Evolutionary conservation across 768 basidiomycete species (phyloP).

Genomic region (Phlebiopsis gigantea): DNA sequence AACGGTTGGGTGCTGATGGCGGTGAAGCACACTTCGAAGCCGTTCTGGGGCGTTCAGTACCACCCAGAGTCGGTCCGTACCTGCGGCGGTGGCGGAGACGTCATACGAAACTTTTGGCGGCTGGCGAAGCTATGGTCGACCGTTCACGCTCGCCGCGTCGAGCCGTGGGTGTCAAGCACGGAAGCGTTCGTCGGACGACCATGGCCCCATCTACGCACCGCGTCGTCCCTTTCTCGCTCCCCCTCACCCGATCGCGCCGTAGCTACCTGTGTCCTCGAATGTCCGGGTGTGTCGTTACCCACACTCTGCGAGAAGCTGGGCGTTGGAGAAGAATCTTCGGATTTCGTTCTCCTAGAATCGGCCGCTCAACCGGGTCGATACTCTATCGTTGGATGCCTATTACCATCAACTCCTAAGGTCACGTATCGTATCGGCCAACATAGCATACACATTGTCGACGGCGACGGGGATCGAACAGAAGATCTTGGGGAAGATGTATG

Average conservation of each 20-base stretch:
- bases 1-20: constrained; percentile 76
- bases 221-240: constrained; percentile 18
- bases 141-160: constrained; percentile 30
- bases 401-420: constrained; percentile 49
- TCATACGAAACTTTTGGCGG: constrained; percentile 70
- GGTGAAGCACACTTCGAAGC: constrained; percentile 51
- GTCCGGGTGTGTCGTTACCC: constrained; percentile 37
- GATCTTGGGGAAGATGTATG: constrained; percentile 50
- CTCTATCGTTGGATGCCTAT: constrained; percentile 65
- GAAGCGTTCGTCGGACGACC: constrained; percentile 38
- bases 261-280: constrained; percentile 34
- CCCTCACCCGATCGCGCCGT: constrained; percentile 17
- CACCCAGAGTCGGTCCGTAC: constrained; percentile 85
- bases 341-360: constrained; percentile 72
- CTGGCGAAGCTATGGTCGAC: constrained; percentile 56
- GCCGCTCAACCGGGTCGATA: constrained; percentile 70
- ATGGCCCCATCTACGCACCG: constrained; percentile 48
- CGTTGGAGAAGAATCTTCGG: constrained; percentile 48
- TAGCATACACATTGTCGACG: constrained; percentile 41
- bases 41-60: constrained; percentile 88
- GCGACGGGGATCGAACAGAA: constrained; percentile 12
- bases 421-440: constrained; percentile 49
- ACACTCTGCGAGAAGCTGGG: constrained; percentile 60
- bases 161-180: constrained; percentile 37
- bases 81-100: constrained; percentile 57